phyloP scores from a whole-genome alignment of 306 rosid genomes.

The Bauhinia variegata region DNA sequence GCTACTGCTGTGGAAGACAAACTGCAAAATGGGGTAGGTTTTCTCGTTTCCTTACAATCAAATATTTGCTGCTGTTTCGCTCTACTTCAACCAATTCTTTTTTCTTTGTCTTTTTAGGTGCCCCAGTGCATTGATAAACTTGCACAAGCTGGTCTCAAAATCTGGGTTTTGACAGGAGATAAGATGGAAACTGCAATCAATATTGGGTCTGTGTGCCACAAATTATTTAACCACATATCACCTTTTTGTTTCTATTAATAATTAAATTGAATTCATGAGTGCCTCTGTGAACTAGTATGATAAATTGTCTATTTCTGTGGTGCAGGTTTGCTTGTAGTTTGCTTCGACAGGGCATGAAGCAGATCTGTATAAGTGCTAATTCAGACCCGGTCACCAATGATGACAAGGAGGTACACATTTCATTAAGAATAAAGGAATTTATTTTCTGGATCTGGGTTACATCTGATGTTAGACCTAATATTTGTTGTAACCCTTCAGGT shows the following conservation, averaged over 20 bases:
- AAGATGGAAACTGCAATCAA: slow-evolving; percentile 99
- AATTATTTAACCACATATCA: slow-evolving; percentile 18
- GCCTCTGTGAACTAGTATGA: slow-evolving; percentile 22
- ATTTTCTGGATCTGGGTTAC: slow-evolving; percentile 44
- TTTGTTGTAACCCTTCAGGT: slow-evolving; percentile 59
- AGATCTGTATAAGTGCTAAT: slow-evolving; percentile 66
- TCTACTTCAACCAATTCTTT: slow-evolving; percentile 25
- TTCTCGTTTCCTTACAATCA: slow-evolving; percentile 16
- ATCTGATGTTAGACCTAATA: slow-evolving; percentile 52
- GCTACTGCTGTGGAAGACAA: slow-evolving; percentile 99
- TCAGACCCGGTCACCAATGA: slow-evolving; percentile 58
- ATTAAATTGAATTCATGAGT: slow-evolving; percentile 24
- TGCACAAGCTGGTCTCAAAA: slow-evolving; percentile 98
- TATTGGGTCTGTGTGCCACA: slow-evolving; percentile 73
- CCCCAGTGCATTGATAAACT: slow-evolving; percentile 99
- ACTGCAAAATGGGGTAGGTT: slow-evolving; percentile 87
- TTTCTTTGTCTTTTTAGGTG: slow-evolving; percentile 59
- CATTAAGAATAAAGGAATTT: slow-evolving; percentile 27
- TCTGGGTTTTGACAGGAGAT: slow-evolving; percentile 98
- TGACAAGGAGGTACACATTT: slow-evolving; percentile 68
- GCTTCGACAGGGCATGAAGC: slow-evolving; percentile 98
- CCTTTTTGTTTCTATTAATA: slow-evolving; percentile 18
- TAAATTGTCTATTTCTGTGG: slow-evolving; percentile 19
- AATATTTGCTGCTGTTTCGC: slow-evolving; percentile 21
- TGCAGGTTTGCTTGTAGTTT: slow-evolving; percentile 95